Conservation (phyloP, 2,329 filamentous ascomycete genomes). For the Apiospora marii region DNA sequence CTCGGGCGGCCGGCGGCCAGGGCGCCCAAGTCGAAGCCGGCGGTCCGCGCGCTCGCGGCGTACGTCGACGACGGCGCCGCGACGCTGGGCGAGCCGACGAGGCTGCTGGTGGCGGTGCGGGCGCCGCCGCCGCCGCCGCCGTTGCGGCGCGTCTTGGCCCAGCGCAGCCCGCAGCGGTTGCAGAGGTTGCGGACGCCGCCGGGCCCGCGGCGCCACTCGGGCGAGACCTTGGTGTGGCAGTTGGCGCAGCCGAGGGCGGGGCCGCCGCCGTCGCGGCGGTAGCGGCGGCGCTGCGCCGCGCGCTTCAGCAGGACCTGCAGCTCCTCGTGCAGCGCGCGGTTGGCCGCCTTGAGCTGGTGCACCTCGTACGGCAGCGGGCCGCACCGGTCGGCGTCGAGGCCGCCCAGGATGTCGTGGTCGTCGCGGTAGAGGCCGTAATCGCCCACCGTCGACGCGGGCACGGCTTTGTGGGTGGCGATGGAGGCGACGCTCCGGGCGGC, state of each 20-base stretch:
- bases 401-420: not conserved
- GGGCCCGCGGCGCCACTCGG: slow-evolving; percentile 88
- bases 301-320: not conserved
- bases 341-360: not conserved
- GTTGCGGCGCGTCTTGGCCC: slow-evolving; percentile 77
- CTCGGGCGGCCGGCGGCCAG: no score
- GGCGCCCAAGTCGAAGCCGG: no score
- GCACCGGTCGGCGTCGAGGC: not conserved
- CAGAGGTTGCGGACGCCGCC: slow-evolving; percentile 89
- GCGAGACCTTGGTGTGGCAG: slow-evolving; percentile 84
- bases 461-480: not conserved
- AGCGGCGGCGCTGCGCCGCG: slow-evolving; percentile 15
- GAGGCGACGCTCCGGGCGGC: not conserved
- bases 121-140: not conserved
- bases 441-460: not conserved
- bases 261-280: not conserved
- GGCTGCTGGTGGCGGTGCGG: not conserved
- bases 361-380: not conserved
- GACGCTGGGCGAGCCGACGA: not conserved
- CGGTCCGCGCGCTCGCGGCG: not conserved
- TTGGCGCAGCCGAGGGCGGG: slow-evolving; percentile 80
- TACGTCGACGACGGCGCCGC: not conserved
- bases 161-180: slow-evolving; percentile 88
- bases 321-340: not conserved
- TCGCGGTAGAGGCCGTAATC: not conserved